Evolutionary conservation across 2,329 filamentous ascomycete species (phyloP), one percentile per base, ranked within the genome.

Genomic region (Ophiostoma pallidulum): DNA sequence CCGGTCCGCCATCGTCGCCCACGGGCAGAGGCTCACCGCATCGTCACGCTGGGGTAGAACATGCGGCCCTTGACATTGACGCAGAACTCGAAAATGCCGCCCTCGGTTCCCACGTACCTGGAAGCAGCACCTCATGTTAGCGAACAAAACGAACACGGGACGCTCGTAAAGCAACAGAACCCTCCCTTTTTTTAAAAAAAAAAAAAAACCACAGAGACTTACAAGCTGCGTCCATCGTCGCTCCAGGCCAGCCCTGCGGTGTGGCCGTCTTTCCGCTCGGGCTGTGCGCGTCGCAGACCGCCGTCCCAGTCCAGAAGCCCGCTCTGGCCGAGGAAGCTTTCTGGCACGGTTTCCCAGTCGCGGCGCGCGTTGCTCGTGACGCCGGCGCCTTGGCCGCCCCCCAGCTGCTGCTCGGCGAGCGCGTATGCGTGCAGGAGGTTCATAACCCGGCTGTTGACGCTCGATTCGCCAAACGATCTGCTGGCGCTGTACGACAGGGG

Each of bases 71-170:
- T 70, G 16, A 80, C 57, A 59, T 87, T 80, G 54, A 90, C 72
- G 29, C 73, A 74, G 56, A 86, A 78, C 64, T 89, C 83, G 58
- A 86, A 86, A 46, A 90, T 82, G 48, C 85, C 85, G 55, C 86
- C 80, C 59, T 86, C 80, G 29, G 78, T 75, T 18, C 75, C 80
- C 35, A 82, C 68, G 56, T 75, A 82, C 47, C 79, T 83, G 44
- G 4, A 18, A 33, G 13, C 49, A n/a, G n/a, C n/a, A n/a, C n/a
- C n/a, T n/a, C 29, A 16, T 40, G 56, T 61, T 45, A 62, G 60
- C n/a, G n/a, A 7, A n/a, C 26, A 20, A 18, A 20, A 8, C 16
- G 13, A 22, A 6, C n/a, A n/a, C n/a, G n/a, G n/a, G n/a, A n/a
- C n/a, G n/a, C n/a, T n/a, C n/a, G n/a, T n/a, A 29, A 1, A 33